Base-by-base conservation (phyloP, 2,329 filamentous ascomycete genomes). In the Fusarium sp. region DNA sequence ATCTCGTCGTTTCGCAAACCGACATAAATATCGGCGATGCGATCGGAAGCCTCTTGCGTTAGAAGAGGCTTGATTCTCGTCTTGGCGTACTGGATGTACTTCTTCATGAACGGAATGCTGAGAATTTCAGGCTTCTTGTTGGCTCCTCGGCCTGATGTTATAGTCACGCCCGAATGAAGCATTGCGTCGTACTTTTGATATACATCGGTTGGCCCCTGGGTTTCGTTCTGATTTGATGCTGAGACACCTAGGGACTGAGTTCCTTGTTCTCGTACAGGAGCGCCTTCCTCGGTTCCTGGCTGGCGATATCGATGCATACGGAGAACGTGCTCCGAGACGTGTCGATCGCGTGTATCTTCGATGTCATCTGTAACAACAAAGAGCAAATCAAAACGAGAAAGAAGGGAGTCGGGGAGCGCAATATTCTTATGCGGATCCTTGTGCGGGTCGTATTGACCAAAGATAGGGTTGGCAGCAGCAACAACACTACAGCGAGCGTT, bases 371-470 rank as follows among this genome's bases (percentile, higher is more conserved):
- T 99, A 43, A 99, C 94, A 45, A 99, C 91, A 75, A 99, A 99
- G 3, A 99, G 85, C 72, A 99, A 85, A 89, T 99, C 96, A 78
- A 99, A 99, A 92, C 96, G 96, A 7, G 96, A 98, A 9, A 99
- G 85, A 0, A 99, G 88, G 4, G 96, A 99, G 78, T 99, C 96
- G 0, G 96, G 96, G 14, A 99, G 87, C 11, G 96, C 96, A 72
- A 99, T 99, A 79, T 99, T 99, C 81, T 96, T 95, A 82, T 99
- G 96, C 0, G 96, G 96, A 76, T 99, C 96, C 76, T 99, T 99
- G 83, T 98, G 96, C 1, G 94, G 92, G 77, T 99, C 96, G 77
- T 99, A 99, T 80, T 99, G 96, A 64, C 96, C 96, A 73, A 97
- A 99, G 51, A 99, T 96, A 5, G 96, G 96, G 77, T 99, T 99